phyloP scores from a whole-genome alignment of 768 basidiomycete genomes.

The Podaxis pistillaris region DNA sequence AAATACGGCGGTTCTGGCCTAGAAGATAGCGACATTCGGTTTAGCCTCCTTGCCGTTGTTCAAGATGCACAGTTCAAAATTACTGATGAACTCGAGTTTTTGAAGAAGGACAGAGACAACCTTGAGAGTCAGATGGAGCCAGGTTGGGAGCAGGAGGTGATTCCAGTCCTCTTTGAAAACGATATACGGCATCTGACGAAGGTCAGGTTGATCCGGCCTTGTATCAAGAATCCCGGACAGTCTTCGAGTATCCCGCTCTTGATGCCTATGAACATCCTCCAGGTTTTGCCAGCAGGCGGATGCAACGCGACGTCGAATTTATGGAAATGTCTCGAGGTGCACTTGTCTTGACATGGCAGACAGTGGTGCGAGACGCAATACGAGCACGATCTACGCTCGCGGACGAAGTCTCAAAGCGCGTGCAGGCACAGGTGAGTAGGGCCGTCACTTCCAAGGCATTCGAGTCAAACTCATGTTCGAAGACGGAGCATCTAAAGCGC shows the following conservation, averaged over 20 bases:
- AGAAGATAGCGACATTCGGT: conserved; percentile 48
- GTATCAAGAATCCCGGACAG: conserved; percentile 25
- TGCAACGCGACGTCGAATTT: conserved; percentile 42
- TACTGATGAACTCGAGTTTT: conserved; percentile 52
- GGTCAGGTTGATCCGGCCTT: conserved; percentile 40
- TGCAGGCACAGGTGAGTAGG: conserved; percentile 41
- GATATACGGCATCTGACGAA: not conserved
- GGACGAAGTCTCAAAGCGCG: conserved; percentile 47
- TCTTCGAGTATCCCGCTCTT: conserved; percentile 21
- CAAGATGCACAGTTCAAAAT: conserved; percentile 45
- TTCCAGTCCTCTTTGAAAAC: conserved; percentile 16
- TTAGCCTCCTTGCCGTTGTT: conserved; percentile 61
- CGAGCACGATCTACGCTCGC: conserved; percentile 41
- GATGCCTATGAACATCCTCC: conserved; percentile 28
- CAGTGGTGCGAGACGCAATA: conserved; percentile 39
- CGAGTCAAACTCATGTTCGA: conserved; percentile 3
- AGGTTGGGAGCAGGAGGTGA: conserved; percentile 37
- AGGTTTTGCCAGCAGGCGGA: conserved; percentile 45
- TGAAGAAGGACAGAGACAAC: conserved; percentile 43
- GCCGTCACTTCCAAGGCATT: not conserved
- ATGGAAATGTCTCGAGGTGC: conserved; percentile 39
- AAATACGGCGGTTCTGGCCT: conserved; percentile 48
- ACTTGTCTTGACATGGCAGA: conserved; percentile 44
- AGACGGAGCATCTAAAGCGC: conserved; percentile 58
- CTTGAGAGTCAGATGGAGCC: conserved; percentile 44